Percentiles rank a stretch among this genome's conserved stretches.
Evolutionary conservation across 805 yeast species (phyloP).

Genomic region (Metschnikowia hibisci): DNA sequence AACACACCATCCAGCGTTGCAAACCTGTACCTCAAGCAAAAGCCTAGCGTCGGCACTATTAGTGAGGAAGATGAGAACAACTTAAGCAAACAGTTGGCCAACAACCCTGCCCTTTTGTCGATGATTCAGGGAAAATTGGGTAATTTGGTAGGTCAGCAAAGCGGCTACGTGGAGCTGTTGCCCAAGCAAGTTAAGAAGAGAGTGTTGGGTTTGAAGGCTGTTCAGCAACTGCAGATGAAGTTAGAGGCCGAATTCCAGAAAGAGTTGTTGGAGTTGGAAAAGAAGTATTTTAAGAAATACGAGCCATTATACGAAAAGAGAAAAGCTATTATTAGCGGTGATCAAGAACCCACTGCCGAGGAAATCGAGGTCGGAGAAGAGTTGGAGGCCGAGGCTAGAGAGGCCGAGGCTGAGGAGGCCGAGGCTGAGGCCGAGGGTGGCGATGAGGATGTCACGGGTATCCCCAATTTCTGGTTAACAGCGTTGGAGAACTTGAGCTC

Average conservation of each 20-base stretch:
- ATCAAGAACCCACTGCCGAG: constrained; percentile 67
- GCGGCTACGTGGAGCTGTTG: constrained; percentile 78
- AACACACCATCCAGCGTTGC: constrained; percentile 92
- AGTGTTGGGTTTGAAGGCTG: constrained; percentile 74
- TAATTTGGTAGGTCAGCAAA: constrained; percentile 75
- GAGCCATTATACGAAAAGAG: constrained; percentile 75
- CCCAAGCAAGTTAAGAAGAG: constrained; percentile 71
- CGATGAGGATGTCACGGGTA: constrained; percentile 56
- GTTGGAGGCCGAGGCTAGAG: constrained; percentile 54
- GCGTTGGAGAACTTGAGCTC: constrained; percentile 84
- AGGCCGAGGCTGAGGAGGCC: constrained; percentile 39
- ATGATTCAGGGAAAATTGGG: constrained; percentile 90
- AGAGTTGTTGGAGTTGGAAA: constrained; percentile 83
- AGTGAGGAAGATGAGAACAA: constrained; percentile 45
- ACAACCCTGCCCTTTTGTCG: constrained; percentile 77
- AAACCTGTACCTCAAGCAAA: constrained; percentile 63
- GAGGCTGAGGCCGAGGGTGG: constrained; percentile 42
- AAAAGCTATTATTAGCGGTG: constrained; percentile 67
- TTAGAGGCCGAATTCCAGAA: constrained; percentile 89
- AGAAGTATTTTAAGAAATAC: constrained; percentile 67
- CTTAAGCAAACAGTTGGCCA: constrained; percentile 50
- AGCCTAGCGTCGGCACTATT: constrained; percentile 60
- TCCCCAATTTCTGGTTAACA: constrained; percentile 96
- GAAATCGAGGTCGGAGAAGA: constrained; percentile 78
- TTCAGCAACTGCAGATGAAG: constrained; percentile 75